Conservation (phyloP, 371 early-diverging fungal genomes). For the Batkoa obscura region DNA sequence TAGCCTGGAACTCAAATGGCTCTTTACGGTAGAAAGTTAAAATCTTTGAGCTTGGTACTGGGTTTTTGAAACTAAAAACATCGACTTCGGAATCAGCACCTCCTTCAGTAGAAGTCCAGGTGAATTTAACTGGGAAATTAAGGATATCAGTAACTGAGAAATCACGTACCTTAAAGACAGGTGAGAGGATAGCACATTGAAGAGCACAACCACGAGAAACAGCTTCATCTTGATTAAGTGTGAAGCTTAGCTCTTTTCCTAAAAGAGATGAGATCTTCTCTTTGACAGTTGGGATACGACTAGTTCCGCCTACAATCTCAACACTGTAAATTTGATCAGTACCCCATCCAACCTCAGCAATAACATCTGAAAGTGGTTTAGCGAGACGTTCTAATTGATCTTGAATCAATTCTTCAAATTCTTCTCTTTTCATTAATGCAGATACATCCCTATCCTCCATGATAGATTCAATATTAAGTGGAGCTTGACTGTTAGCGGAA, state of each 20-base stretch:
- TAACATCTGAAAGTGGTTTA: constrained; percentile 49
- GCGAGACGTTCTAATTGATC: constrained; percentile 55
- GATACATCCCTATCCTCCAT: constrained; percentile 85
- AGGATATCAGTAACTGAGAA: constrained; percentile 80
- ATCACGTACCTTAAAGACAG: constrained; percentile 95
- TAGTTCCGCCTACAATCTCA: constrained; percentile 84
- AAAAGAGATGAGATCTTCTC: constrained; percentile 65
- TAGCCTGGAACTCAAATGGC: constrained; percentile 63
- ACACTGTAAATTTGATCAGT: constrained; percentile 75
- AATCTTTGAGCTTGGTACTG: constrained; percentile 70
- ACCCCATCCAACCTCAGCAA: constrained; percentile 56
- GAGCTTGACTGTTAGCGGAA: constrained; percentile 78
- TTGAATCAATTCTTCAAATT: constrained; percentile 67
- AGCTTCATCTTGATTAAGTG: constrained; percentile 95
- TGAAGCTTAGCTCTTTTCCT: constrained; percentile 66
- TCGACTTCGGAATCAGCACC: constrained; percentile 47
- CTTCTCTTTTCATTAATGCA: constrained; percentile 55
- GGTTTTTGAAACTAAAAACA: constrained; percentile 44
- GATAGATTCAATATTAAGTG: constrained; percentile 83
- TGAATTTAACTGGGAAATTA: constrained; percentile 49
- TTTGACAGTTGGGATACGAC: constrained; percentile 89
- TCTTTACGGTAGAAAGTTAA: constrained; percentile 66
- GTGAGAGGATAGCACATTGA: constrained; percentile 91
- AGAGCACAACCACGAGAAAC: constrained; percentile 90
- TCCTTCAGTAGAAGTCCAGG: constrained; percentile 50